These are phyloP conservation scores for Citrus inodora DNA, from an alignment of 345 rosid genomes.

Conservation along the genomic window DNA sequence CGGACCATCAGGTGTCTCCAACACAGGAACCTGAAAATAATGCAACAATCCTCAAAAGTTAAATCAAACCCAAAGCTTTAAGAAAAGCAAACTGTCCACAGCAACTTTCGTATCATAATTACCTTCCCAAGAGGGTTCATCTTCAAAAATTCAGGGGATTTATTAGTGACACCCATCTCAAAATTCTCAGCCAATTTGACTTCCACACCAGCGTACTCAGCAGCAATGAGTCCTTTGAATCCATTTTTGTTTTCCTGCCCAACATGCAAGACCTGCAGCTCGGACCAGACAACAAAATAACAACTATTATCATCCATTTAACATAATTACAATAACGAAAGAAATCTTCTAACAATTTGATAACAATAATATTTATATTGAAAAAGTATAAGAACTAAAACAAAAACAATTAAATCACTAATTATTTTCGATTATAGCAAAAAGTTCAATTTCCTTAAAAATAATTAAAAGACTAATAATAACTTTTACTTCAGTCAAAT, in stretches of 20 bases:
- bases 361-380: background rate
- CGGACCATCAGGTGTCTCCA: slow-evolving; percentile 92
- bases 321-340: background rate
- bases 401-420: too few relatives aligned
- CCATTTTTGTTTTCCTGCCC: slow-evolving; percentile 57
- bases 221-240: slow-evolving; percentile 67
- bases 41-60: background rate
- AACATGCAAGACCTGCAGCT: slow-evolving; percentile 53
- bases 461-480: background rate
- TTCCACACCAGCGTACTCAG: slow-evolving; percentile 75
- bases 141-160: slow-evolving; percentile 74
- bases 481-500: background rate
- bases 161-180: slow-evolving; percentile 79
- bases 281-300: background rate
- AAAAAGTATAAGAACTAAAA: too few relatives aligned
- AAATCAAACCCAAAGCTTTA: background rate
- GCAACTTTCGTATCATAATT: background rate
- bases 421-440: background rate
- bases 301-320: background rate
- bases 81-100: background rate
- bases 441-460: background rate
- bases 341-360: too few relatives aligned
- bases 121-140: slow-evolving; percentile 98
- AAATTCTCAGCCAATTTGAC: slow-evolving; percentile 56
- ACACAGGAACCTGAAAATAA: slow-evolving; percentile 69